Conservation (phyloP, 108 stramenopile species). For the Cyclostephanos invisitatus region DNA sequence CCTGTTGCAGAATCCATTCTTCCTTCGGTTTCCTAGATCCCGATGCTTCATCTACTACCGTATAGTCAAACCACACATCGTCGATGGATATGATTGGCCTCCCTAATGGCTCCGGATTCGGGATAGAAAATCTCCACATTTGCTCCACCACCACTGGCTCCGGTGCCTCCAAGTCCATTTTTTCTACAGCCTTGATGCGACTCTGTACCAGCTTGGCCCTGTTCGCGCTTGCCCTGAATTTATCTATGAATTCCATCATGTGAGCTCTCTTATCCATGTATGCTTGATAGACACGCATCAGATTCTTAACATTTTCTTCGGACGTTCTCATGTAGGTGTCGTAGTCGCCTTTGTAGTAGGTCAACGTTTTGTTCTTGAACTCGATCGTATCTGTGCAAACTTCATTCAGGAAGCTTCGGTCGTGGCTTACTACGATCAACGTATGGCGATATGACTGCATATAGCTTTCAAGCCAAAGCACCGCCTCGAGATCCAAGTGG, state of each 20-base stretch:
- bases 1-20: slow-evolving; percentile 87
- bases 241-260: slow-evolving; percentile 99
- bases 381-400: slow-evolving; percentile 91
- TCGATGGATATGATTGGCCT: slow-evolving; percentile 93
- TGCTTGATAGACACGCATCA: slow-evolving; percentile 91
- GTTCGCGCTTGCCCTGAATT: slow-evolving; percentile 96
- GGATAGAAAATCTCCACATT: slow-evolving; percentile 88
- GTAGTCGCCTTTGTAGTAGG: slow-evolving; percentile 97
- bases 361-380: slow-evolving; percentile 77
- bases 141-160: slow-evolving; percentile 76
- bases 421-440: slow-evolving; percentile 93
- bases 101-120: slow-evolving; percentile 88
- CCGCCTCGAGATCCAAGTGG: slow-evolving; percentile 93
- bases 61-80: slow-evolving; percentile 97
- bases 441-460: slow-evolving; percentile 84
- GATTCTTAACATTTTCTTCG: slow-evolving; percentile 81
- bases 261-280: slow-evolving; percentile 92
- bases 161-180: slow-evolving; percentile 91
- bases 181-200: slow-evolving; percentile 97
- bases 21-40: slow-evolving; percentile 55
- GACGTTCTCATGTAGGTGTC: slow-evolving; percentile 91
- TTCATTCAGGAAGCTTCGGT: slow-evolving; percentile 95
- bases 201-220: slow-evolving; percentile 94
- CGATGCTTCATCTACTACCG: slow-evolving; percentile 37
- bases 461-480: slow-evolving; percentile 95